Evolutionary conservation across 2,329 filamentous ascomycete genomes (phyloP), one percentile per base, ranked within the genome.

Genomic region (Calonectria pauciramosa): DNA sequence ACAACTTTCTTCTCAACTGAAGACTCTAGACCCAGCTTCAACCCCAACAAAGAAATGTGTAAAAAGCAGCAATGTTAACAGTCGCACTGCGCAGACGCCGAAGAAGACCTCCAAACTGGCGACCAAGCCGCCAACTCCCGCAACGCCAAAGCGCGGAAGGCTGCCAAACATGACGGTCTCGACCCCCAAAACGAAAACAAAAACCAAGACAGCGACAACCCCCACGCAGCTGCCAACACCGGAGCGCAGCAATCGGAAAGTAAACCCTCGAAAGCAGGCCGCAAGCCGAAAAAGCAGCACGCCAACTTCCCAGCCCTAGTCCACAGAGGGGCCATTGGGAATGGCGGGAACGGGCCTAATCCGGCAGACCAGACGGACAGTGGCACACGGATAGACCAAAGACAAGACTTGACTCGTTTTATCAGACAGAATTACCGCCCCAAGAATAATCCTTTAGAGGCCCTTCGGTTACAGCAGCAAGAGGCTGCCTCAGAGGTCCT

Each of bases 61-160:
- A 66, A 74, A 78, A 70, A 81, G 72, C 75, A 75, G 51, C 75
- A 82, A 75, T 41, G 75, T 84, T 86, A 82, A 87, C 84, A 81
- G 74, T 63, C 80, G 76, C 56, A 56, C 74, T 52, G 71, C 78
- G 75, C 82, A 84, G 84, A 83, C 74, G 78, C 82, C 75, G 72
- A 76, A 73, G 76, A 82, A 75, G 70, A 73, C 75, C 60, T 71
- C 69, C 44, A 77, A 60, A 63, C 71, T 67, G 54, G 51, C 70
- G 68, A 75, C 72, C 38, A 77, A 73, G n/a, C 65, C 51, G 20
- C 71, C 38, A 47, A 79, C 64, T 30, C 76, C 76, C 71, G 63
- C 71, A 68, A 79, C 80, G 20, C 75, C 72, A 75, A 71, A 70
- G 18, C 70, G 73, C 70, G 65, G 54, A 75, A 80, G 76, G 52